phyloP scores from a whole-genome alignment of 352 stramenopile genomes.

The Globisporangium cederbergense region DNA sequence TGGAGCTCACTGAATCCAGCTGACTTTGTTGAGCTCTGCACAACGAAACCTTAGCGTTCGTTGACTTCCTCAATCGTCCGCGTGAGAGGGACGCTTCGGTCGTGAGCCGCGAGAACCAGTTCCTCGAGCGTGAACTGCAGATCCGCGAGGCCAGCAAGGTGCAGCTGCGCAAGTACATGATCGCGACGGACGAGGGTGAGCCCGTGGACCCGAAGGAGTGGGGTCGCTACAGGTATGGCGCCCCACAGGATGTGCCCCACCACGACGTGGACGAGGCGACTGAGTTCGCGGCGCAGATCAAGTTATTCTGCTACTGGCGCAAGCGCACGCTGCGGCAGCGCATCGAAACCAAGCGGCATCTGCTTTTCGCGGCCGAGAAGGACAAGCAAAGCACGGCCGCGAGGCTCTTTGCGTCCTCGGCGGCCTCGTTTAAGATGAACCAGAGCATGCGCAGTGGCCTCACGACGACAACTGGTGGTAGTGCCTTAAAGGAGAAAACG shows the following conservation, averaged over 20 bases:
- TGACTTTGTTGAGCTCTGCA: not conserved
- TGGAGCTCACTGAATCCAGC: not conserved
- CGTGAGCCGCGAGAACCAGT: slow-evolving; percentile 45
- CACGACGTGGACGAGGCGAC: slow-evolving; percentile 46
- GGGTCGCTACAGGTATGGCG: slow-evolving; percentile 50
- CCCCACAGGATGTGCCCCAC: slow-evolving; percentile 35
- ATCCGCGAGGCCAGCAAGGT: slow-evolving; percentile 54
- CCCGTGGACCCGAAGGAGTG: slow-evolving; percentile 61
- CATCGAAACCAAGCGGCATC: slow-evolving; percentile 33
- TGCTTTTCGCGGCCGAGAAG: slow-evolving; percentile 31
- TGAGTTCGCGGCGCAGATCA: slow-evolving; percentile 48
- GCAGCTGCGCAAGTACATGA: slow-evolving; percentile 69
- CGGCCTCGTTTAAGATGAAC: not conserved
- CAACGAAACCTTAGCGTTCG: slow-evolving; percentile 22
- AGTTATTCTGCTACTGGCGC: slow-evolving; percentile 53
- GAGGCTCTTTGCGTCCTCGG: not conserved
- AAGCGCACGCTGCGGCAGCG: slow-evolving; percentile 33
- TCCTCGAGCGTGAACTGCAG: slow-evolving; percentile 52
- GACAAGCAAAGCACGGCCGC: not conserved
- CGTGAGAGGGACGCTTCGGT: slow-evolving; percentile 40
- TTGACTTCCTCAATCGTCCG: slow-evolving; percentile 36
- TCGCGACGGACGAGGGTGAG: slow-evolving; percentile 56
- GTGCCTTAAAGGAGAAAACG: not conserved
- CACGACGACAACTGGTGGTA: no score
- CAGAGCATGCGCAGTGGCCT: not conserved